Evolutionary conservation across 257 asterid genomes (phyloP), one percentile per base, ranked within the genome.

Genomic region (Gentiana macrophylla): DNA sequence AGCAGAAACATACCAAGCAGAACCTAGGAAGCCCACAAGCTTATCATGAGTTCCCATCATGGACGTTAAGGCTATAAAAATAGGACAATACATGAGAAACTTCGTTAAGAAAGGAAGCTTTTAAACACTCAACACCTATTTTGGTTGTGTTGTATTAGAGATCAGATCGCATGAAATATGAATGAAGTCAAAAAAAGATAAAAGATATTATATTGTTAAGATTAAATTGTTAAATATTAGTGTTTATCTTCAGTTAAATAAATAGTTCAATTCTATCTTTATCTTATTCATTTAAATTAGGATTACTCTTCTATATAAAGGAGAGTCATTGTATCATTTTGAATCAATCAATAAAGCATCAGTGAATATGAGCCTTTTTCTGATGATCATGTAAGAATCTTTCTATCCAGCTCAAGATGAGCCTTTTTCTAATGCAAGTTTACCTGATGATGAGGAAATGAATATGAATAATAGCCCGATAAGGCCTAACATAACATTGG

Each of bases 1-100:
- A 35, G 61, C 10, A 32, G 38, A 36, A 9, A 32, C 75, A 0
- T 75, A 88, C 97, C 90, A 82, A 55, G 95, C 81, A 32, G 95
- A 91, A 43, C 88, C 97, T 35, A 88, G 89, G 61, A 88, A 50
- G 41, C 97, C 97, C 10, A 85, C 24, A 24, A 66, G 71, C 83
- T 75, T 81, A 84, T 69, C 94, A 82, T 88, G 77, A 85, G 77
- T 67, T 88, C 95, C 97, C 95, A 88, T 79, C 9, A 15, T 15
- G 24, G 24, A 15, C 24, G 24, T 15, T 15, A 15, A 15, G 24
- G 78, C 94, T 0, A 81, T 53, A 61, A 52, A 54, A 37, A 48
- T 55, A 34, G 32, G 48, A 43, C 46, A 7, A 32, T 56, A 10
- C 50, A 13, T 53, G 37, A 35, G 49, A 56, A 71, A 38, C 63